Percentiles rank a stretch among this genome's conserved stretches.
Evolutionary conservation across 129 eudicot species (phyloP).

Genomic region (Mikania micrantha): DNA sequence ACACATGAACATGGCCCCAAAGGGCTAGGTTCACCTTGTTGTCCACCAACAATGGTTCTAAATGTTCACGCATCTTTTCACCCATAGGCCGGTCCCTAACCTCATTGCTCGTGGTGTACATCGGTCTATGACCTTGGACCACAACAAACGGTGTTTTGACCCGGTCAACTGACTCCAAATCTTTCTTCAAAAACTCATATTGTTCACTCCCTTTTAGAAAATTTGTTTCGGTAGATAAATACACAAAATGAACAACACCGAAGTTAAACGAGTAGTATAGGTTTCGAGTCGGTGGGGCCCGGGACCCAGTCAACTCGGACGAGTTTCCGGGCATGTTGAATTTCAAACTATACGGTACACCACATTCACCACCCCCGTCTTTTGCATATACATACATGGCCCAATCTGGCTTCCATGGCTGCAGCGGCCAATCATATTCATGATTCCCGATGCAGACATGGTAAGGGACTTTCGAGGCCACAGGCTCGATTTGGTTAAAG

Average conservation of each 20-base stretch:
- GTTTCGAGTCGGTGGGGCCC: constrained; percentile 79
- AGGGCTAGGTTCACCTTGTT: constrained; percentile 78
- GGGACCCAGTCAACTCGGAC: constrained; percentile 57
- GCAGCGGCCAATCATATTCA: constrained; percentile 96
- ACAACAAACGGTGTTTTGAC: constrained; percentile 87
- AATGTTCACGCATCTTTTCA: constrained; percentile 56
- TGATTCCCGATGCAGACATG: constrained; percentile 98
- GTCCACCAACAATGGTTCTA: constrained; percentile 77
- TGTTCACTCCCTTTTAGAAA: constrained; percentile 77
- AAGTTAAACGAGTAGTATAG: constrained; percentile 79
- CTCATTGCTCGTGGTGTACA: constrained; percentile 91
- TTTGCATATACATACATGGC: constrained; percentile 42
- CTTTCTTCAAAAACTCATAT: constrained; percentile 66
- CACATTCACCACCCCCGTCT: constrained; percentile 98
- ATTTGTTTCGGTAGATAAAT: constrained; percentile 81
- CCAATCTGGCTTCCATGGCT: constrained; percentile 99
- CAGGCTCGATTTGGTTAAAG: constrained; percentile 83
- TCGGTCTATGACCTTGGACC: constrained; percentile 96
- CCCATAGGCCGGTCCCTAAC: constrained; percentile 50
- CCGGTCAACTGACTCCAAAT: constrained; percentile 81
- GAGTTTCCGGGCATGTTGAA: constrained; percentile 98
- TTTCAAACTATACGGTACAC: constrained; percentile 85
- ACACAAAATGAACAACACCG: constrained; percentile 86
- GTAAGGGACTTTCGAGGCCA: constrained; percentile 83
- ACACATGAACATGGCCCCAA: constrained; percentile 98